Evolutionary conservation across 148 eudicot species (phyloP).

Genomic region (Oxyria digyna): DNA sequence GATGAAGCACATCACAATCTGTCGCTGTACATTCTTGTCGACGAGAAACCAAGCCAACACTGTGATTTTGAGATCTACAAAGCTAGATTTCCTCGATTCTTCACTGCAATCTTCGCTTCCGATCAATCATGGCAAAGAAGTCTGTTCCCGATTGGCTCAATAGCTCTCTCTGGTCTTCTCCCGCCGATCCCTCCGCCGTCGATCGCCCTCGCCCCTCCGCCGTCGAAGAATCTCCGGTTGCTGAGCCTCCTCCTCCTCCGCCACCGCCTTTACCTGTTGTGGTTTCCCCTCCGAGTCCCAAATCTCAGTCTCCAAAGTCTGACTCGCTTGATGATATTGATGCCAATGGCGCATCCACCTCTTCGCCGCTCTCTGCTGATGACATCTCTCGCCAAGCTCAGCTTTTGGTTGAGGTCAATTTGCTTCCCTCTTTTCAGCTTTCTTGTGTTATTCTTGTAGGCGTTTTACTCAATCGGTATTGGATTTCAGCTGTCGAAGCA

Average conservation of each 20-base stretch:
- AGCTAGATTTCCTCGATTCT: constrained; percentile 3
- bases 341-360: constrained; percentile 16
- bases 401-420: constrained; percentile 65
- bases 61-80: not conserved
- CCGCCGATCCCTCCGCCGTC: constrained; percentile 9
- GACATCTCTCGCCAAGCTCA: constrained; percentile 71
- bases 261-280: constrained; percentile 21
- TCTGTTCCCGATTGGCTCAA: constrained; percentile 94
- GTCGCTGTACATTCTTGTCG: not conserved
- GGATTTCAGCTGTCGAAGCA: constrained; percentile 64
- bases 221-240: constrained; percentile 3
- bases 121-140: constrained; percentile 3
- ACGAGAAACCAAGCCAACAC: not conserved
- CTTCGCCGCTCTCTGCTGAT: constrained; percentile 25
- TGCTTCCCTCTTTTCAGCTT: not conserved
- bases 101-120: not conserved
- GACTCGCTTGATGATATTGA: constrained; percentile 17
- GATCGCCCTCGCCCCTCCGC: constrained; percentile 4
- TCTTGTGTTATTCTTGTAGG: not conserved
- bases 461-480: not conserved
- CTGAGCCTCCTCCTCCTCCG: constrained; percentile 13
- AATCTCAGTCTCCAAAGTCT: constrained; percentile 2
- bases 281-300: constrained; percentile 11
- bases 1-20: not conserved
- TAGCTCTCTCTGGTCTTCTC: constrained; percentile 72